Base-by-base conservation (phyloP, 2,329 filamentous ascomycete species). In the Pseudogymnoascus sp. region DNA sequence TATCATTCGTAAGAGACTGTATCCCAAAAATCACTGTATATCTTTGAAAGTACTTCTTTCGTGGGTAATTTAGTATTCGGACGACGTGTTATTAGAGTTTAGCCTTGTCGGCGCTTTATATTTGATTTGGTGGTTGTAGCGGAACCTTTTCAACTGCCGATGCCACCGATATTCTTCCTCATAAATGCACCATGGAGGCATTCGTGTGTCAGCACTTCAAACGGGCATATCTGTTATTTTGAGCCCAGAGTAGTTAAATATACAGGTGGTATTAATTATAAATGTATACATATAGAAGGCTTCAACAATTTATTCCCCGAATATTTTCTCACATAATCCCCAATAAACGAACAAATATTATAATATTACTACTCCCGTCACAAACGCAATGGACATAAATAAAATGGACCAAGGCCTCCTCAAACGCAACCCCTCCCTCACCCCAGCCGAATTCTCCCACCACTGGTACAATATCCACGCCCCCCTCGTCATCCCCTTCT, bases 401-500 rank as follows among this genome's bases (percentile, higher is more conserved):
- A 12, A 31, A 54, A 54, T 54, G 47, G 63, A 62, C 23, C 68
- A 71, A 67, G 69, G 63, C 1, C 68, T 71, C 14, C 62, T 71
- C 5, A 69, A 65, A 47, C 68, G 70, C 47, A 68, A 68, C 42
- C 68, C 69, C 0, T 23, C 62, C 0, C 60, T 70, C 10, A 71
- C 69, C 16, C 61, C 37, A 29, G 63, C 67, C 16, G 61, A 70
- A 60, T 71, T 71, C 66, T 71, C 67, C 1, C 34, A 66, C 14
- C 66, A 69, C 61, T 71, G 69, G 68, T 68, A 67, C 26, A 37
- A 63, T 2, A 66, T 67, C 2, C 70, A 71, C 47, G 69, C 67
- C 16, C 63, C 64, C 4, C 59, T 70, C 26, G 66, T 69, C 6
- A 60, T 68, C 4, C 70, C 70, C 1, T 67, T 69, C 42, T 71